Evolutionary conservation across 2,329 filamentous ascomycete species (phyloP), one percentile per base, ranked within the genome.

Genomic region (Lasiodiplodia citricola): DNA sequence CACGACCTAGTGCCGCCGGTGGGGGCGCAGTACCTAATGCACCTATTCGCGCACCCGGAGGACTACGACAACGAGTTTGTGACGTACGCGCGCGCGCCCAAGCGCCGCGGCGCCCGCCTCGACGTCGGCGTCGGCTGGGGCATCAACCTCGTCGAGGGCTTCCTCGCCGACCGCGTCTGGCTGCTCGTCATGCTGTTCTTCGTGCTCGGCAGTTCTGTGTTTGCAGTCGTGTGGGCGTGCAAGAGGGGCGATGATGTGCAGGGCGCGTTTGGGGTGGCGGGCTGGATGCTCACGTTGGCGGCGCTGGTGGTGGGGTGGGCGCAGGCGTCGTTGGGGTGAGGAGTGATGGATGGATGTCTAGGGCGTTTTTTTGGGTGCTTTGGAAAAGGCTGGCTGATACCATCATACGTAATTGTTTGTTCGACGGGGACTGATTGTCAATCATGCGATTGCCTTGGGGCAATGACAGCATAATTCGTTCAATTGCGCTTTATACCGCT

Each of bases 241-340:
- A 54, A 74, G 6, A 73, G 72, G 64, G 74, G 73, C 63, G 71
- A 72, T 7, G 79, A 81, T 68, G 70, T 81, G 13, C 79, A 80
- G 66, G 79, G 80, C n/a, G 80, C 79, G 14, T 81, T 81, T 72
- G 79, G 78, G 1, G 77, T 81, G 16, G 78, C 79, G 7, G 74
- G 76, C 11, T 81, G 78, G 78, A 71, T 80, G 21, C 72, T 78
- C 37, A 75, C 75, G 28, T 52, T 80, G 18, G 77, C 77, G 8
- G 75, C 71, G 4, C 65, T 80, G 70, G 50, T 75, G 18, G 67
- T 79, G 3, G 79, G 77, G 16, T 79, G 74, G 62, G 44, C 77
- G 47, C 79, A 80, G 68, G 77, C 77, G 31, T 77, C 75, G 71
- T 66, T 77, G 14, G 76, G 75, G 31, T 66, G 23, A 47, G 28